Evolutionary conservation across 2,329 filamentous ascomycete species (phyloP), one percentile per base, ranked within the genome.

Genomic region (Alternaria tenuissima): DNA sequence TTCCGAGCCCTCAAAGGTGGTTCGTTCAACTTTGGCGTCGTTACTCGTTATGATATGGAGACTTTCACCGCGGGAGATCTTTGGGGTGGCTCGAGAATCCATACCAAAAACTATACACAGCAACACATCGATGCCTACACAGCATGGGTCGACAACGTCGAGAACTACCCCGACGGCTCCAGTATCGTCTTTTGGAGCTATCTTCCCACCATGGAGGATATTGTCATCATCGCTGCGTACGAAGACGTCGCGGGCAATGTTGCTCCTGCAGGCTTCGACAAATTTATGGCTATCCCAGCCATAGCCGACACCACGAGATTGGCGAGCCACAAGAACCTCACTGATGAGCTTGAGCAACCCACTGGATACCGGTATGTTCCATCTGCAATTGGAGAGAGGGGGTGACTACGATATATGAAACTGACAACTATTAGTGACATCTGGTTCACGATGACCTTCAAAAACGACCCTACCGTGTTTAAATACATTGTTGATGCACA

Each of bases 1-100:
- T 80, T 75, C 62, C 69, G 62, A 48, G 76, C 72, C 1, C 64
- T 79, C n/a, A 74, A 76, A 47, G 77, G 78, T 18, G 73, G 71
- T 9, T 69, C 69, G 1, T 64, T 65, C 26, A 73, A 72, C 48
- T 75, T 72, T 41, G 81, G 68, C 38, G 65, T 74, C 22, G 66
- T 73, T 14, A 73, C 66, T 16, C 38, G 59, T 22, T 61, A 70
- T 28, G 59, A 64, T 20, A 46, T 62, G 48, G 73, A 59, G 47
- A 60, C 67, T 2, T 73, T 71, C 57, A 56, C 67, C 22, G 64
- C 70, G 9, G 65, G 65, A 16, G 36, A 69, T 24, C 49, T 76
- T 14, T 75, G 72, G 71, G 69, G 68, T 30, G 67, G 65, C 16
- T 57, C 57, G 7, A 43, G 59, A 44, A 52, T 52, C 1, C 70